Percentiles rank a stretch among this genome's conserved stretches.
Conservation (phyloP, 192 early-diverging fungal species). For the Backusella parvicylindrica region DNA sequence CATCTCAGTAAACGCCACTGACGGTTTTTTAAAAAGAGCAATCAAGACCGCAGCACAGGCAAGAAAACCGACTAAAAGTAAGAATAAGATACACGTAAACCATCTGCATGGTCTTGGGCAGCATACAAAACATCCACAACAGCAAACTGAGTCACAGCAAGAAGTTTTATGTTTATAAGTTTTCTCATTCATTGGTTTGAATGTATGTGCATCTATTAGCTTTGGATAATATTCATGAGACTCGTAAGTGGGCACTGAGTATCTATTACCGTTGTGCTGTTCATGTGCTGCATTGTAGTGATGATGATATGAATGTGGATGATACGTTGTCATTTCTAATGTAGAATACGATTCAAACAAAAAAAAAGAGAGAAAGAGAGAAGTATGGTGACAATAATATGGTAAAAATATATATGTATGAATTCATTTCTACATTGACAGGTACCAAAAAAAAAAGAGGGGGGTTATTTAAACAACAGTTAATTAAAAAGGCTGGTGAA, state of each 20-base stretch:
- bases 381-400: neutral
- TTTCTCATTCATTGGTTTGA: constrained; percentile 1
- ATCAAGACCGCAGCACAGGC: constrained; percentile 37
- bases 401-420: neutral
- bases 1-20: constrained; percentile 21
- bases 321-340: neutral
- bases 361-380: neutral
- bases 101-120: constrained; percentile 37
- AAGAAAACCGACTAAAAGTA: constrained; percentile 37
- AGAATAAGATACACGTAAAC: constrained; percentile 35
- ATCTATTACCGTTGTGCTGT: neutral
- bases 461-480: neutral
- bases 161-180: constrained; percentile 7
- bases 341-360: neutral
- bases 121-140: constrained; percentile 32
- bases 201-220: neutral
- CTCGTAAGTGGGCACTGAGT: neutral
- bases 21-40: constrained; percentile 42
- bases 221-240: neutral
- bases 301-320: neutral
- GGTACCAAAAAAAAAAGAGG: neutral
- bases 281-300: neutral
- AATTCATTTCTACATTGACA: neutral
- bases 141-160: constrained; percentile 28
- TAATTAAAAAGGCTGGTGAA: neutral